These are phyloP conservation scores for Macrophomina pseudophaseolina DNA, from an alignment of 2,329 filamentous ascomycete species.

Conservation along the genomic window DNA sequence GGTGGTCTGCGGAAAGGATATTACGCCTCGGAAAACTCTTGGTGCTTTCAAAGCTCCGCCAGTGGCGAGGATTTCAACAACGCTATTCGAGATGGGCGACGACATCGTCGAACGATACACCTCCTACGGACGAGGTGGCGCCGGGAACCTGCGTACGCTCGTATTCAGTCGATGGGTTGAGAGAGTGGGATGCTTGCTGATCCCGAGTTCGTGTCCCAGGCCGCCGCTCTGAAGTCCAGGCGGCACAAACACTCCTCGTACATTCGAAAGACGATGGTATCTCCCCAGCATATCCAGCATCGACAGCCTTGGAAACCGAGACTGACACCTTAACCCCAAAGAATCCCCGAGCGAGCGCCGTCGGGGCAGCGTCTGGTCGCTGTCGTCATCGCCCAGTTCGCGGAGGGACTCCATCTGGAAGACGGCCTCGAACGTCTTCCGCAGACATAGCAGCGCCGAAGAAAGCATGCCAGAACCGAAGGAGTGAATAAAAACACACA, in stretches of 20 bases:
- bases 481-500: background rate
- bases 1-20: background rate
- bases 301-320: background rate
- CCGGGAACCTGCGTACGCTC: constrained; percentile 32
- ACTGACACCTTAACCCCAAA: background rate
- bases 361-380: constrained; percentile 30
- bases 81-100: background rate
- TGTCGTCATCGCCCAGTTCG: constrained; percentile 26
- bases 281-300: background rate
- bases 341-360: constrained; percentile 12
- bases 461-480: constrained; percentile 17
- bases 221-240: constrained; percentile 10
- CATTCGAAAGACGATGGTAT: constrained; percentile 27
- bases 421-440: constrained; percentile 27
- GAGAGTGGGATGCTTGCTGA: background rate
- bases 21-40: background rate
- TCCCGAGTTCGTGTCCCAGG: background rate
- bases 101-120: constrained; percentile 29
- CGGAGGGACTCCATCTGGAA: constrained; percentile 29
- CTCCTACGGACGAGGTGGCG: constrained; percentile 34
- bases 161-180: background rate
- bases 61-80: too few species aligned
- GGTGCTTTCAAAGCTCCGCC: too few species aligned
- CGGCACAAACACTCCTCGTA: constrained; percentile 9
- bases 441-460: constrained; percentile 27